These are phyloP conservation scores for Ustilago sp. DNA, from an alignment of 1,284 basidiomycete species.

Conservation along the genomic window DNA sequence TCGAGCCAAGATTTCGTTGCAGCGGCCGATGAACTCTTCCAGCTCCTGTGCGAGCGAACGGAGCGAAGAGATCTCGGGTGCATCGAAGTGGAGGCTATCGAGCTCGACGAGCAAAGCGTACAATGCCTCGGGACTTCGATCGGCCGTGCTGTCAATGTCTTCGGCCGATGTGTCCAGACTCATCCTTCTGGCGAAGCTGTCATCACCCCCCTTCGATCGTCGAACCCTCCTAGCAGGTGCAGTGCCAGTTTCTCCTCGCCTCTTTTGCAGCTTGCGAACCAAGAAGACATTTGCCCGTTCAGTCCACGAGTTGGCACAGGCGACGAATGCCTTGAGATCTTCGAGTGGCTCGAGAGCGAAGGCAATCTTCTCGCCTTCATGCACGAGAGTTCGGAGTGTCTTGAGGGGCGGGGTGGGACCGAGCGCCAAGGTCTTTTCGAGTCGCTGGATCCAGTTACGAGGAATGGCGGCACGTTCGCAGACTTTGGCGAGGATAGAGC, in stretches of 20 bases:
- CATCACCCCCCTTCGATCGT: slow-evolving; percentile 40
- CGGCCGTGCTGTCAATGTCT: slow-evolving; percentile 21
- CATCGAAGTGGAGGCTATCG: slow-evolving; percentile 81
- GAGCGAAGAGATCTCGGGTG: slow-evolving; percentile 77
- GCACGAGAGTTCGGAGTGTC: slow-evolving; percentile 79
- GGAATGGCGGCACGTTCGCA: slow-evolving; percentile 80
- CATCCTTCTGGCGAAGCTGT: slow-evolving; percentile 19
- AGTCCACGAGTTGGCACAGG: slow-evolving; percentile 84
- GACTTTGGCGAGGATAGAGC: slow-evolving; percentile 52
- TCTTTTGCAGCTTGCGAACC: slow-evolving; percentile 72
- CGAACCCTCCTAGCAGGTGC: slow-evolving; percentile 79
- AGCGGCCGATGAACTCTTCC: slow-evolving; percentile 75
- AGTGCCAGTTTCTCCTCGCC: slow-evolving; percentile 66
- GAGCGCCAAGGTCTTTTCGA: slow-evolving; percentile 76
- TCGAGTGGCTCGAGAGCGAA: slow-evolving; percentile 79
- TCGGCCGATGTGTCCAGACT: slow-evolving; percentile 38
- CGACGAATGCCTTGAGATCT: slow-evolving; percentile 81
- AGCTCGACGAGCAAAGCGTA: slow-evolving; percentile 77
- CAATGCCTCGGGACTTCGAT: slow-evolving; percentile 51
- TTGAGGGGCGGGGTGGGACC: slow-evolving; percentile 78
- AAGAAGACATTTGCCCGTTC: slow-evolving; percentile 72
- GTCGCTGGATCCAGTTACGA: slow-evolving; percentile 79
- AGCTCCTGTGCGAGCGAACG: slow-evolving; percentile 76
- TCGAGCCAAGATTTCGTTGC: slow-evolving; percentile 70
- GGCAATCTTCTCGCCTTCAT: slow-evolving; percentile 87